Conservation (phyloP, 495 filamentous ascomycete genomes). For the Cladorrhinum samala region DNA sequence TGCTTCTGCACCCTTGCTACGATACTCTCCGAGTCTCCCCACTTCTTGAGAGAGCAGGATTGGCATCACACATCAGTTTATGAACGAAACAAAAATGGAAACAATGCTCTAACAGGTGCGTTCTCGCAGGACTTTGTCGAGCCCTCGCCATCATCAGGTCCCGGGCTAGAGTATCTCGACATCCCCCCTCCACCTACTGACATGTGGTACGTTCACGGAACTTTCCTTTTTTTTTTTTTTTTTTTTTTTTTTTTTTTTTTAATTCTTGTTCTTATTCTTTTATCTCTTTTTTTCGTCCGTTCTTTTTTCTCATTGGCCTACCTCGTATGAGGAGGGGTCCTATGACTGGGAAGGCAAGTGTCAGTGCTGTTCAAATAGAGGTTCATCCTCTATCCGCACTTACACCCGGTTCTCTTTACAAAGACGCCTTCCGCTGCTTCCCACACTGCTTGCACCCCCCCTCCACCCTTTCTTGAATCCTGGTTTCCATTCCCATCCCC, state of each 20-base stretch:
- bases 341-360: neutral
- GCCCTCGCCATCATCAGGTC: constrained; percentile 40
- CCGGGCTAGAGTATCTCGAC: constrained; percentile 45
- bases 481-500: neutral
- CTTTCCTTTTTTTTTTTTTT: constrained; percentile 10
- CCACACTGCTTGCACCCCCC: constrained; percentile 1
- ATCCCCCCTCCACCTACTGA: constrained; percentile 36
- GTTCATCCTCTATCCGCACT: constrained; percentile 14
- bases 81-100: constrained; percentile 22
- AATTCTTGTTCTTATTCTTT: neutral
- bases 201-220: constrained; percentile 38
- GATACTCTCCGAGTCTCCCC: constrained; percentile 1
- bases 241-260: constrained; percentile 5
- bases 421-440: constrained; percentile 7
- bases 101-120: constrained; percentile 22
- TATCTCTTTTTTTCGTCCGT: neutral
- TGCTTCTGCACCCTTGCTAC: neutral
- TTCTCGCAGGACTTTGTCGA: constrained; percentile 42
- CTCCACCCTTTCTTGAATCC: constrained; percentile 5
- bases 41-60: neutral
- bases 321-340: neutral
- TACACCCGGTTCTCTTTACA: constrained; percentile 21
- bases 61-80: constrained; percentile 13
- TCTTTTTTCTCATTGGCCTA: neutral
- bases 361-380: constrained; percentile 11